Conservation (phyloP, 208 protist genomes). For the Acanthamoeba comandoni region DNA sequence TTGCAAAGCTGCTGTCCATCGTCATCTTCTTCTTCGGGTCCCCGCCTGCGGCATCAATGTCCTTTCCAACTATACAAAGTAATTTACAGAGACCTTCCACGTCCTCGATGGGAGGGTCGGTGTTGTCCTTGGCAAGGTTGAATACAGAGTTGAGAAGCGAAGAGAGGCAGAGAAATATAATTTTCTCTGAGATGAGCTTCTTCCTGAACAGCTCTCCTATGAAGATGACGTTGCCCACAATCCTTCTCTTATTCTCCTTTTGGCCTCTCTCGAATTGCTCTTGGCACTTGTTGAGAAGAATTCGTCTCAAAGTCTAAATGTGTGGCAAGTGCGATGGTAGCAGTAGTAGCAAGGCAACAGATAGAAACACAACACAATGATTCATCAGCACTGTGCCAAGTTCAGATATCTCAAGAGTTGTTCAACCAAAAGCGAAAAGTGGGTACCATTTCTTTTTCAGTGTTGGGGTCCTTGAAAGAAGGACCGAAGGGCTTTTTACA, state of each 20-base stretch:
- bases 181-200: constrained; percentile 9
- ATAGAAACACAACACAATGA: no score
- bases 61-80: constrained; percentile 53
- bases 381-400: neutral
- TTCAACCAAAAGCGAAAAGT: no score
- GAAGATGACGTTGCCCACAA: constrained; percentile 66
- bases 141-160: constrained; percentile 5
- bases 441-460: constrained; percentile 14
- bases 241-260: neutral
- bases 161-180: constrained; percentile 12
- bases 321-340: no score
- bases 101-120: constrained; percentile 26
- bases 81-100: constrained; percentile 74
- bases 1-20: constrained; percentile 4
- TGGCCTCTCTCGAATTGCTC: constrained; percentile 6
- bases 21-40: neutral
- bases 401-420: neutral
- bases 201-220: constrained; percentile 57
- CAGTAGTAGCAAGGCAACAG: no score
- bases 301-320: constrained; percentile 7
- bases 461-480: constrained; percentile 19
- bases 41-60: constrained; percentile 2
- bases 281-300: constrained; percentile 33
- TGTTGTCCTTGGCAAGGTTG: neutral
- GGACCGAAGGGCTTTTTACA: constrained; percentile 5